These are phyloP conservation scores for Apiospora phragmitis DNA, from an alignment of 2,329 filamentous ascomycete species.

Conservation along the genomic window DNA sequence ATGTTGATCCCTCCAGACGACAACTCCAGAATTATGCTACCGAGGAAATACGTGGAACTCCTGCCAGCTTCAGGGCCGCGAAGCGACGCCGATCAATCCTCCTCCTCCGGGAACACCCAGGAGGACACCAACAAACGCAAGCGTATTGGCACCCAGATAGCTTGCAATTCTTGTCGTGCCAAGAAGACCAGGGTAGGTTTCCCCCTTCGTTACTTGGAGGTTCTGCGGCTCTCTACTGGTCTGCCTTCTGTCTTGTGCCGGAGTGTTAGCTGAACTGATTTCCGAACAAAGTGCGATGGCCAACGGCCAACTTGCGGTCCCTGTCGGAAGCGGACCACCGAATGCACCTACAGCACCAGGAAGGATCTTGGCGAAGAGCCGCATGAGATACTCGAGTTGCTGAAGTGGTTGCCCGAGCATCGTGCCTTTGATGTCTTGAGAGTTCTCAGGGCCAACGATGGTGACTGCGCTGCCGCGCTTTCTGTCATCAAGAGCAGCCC, in stretches of 20 bases:
- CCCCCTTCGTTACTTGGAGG: background rate
- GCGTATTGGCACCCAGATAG: constrained; percentile 9
- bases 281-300: constrained; percentile 4
- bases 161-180: constrained; percentile 8
- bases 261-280: background rate
- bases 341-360: background rate
- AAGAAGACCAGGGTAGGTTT: constrained; percentile 6
- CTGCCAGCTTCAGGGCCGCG: constrained; percentile 7
- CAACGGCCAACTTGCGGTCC: constrained; percentile 6
- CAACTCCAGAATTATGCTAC: background rate
- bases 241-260: background rate
- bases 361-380: constrained; percentile 1
- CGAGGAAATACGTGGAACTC: constrained; percentile 6
- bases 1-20: background rate
- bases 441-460: constrained; percentile 5
- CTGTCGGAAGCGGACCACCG: constrained; percentile 1
- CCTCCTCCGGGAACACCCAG: background rate
- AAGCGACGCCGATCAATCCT: background rate
- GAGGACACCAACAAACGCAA: constrained; percentile 11
- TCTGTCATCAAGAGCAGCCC: background rate
- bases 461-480: constrained; percentile 5
- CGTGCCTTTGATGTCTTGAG: background rate
- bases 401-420: constrained; percentile 9
- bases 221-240: background rate
- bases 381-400: constrained; percentile 1